Base-by-base conservation (phyloP, 2,329 filamentous ascomycete species). In the Albophoma yamanashiensis region DNA sequence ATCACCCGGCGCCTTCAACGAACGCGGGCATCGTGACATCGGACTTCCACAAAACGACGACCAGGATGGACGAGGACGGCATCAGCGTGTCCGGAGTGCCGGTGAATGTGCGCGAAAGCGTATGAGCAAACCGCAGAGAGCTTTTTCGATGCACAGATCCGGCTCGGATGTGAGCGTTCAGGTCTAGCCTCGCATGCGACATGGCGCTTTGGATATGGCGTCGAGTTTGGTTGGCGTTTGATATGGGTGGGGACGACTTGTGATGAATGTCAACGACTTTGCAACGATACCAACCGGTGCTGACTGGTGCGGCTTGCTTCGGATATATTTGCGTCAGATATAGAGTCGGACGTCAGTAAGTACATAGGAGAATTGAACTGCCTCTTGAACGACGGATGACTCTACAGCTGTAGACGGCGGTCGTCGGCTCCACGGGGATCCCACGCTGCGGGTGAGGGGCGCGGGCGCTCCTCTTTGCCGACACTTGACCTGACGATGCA, bases 51-150 rank as follows among this genome's bases (percentile, higher is more conserved):
- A 62, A 61, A 17, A 62, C 64, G 42, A 64, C 56, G 5, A 60
- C 61, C 42, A 60, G 58, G 45, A 61, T 69, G 59, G 67, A 69
- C 36, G 66, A 66, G 2, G 74, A 77, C 15, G 69, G 62, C 0
- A 69, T 75, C 42, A 77, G 74, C 20, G 62, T 76, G 11, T 61
- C 76, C 22, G 70, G 69, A 3, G 69, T 67, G 0, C 76, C 76
- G 0, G 76, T 78, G 4, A 69, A 72, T 42, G 73, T 72, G 4
- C 68, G 67, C 7, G 77, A 79, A 64, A 71, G 67, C 36, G 69
- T 80, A 31, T 79, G 60, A 62, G 9, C 20, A n/a, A n/a, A 2
- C 1, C 8, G 4, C 27, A 36, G n/a, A n/a, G 17, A 14, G 17
- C 1, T 36, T 12, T 34, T n/a, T 20, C 27, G 17, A 34, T 9